Base-by-base conservation (phyloP, 1,139 yeast species). In the Blastobotrys ciferrii region DNA sequence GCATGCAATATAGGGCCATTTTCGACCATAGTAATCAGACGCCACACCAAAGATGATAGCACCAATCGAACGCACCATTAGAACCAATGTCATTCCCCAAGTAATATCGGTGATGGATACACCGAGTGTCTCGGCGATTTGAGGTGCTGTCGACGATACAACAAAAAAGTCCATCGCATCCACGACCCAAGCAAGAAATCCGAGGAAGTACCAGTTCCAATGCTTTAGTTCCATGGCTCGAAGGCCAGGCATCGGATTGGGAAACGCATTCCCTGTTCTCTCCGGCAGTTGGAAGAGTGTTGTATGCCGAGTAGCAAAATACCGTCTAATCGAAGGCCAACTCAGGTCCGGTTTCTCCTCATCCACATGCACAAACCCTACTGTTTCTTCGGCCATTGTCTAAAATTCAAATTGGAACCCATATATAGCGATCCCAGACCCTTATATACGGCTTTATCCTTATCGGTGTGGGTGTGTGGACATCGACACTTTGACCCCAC, bases 21-120 rank as follows among this genome's bases (percentile, higher is more conserved):
- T 82, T 59, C 89, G 73, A 31, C 92, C 92, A 58, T 76, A 82
- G 55, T 74, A 68, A 65, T 84, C 92, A 49, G 84, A 79, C 25
- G 76, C 62, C 49, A 76, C 69, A 41, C 92, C 92, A 59, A 84
- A 84, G 31, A 81, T 67, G 32, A 82, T 62, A 15, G 89, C 88
- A 47, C 92, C 91, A 17, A 82, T 79, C 3, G 88, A 81, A 57
- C 92, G 75, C 56, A 85, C 71, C 91, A 86, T 84, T 49, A 85
- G 74, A 39, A 85, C 94, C 50, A 85, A 71, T 0, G 94, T 85
- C 54, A 85, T 81, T 53, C 91, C 92, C 91, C 82, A 78, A 2
- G 82, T 75, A 53, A 83, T 66, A 33, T 72, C 67, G 2, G 73
- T 69, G 32, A 74, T 69, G 4, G 64, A 52, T 2, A 70, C 74